These are phyloP conservation scores for Eragrostis tef DNA, from an alignment of 202 grass and related monocot species.

Conservation along the genomic window DNA sequence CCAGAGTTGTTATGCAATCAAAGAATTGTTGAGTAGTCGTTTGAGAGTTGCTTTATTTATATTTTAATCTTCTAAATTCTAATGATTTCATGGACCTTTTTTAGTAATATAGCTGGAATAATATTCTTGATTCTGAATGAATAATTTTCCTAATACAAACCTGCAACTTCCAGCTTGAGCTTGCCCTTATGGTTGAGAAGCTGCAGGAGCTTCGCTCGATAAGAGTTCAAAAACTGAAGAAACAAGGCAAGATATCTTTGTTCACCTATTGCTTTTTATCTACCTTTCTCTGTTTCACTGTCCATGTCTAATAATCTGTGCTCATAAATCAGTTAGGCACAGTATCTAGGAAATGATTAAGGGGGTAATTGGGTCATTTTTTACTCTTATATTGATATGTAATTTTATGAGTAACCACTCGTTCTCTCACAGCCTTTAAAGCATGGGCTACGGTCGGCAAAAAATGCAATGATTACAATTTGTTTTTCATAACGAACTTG, in stretches of 20 bases:
- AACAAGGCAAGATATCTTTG: constrained; percentile 69
- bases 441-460: not conserved
- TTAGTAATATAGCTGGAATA: not conserved
- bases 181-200: constrained; percentile 89
- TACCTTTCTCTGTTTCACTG: not conserved
- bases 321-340: not conserved
- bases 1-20: constrained; percentile 2
- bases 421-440: not conserved
- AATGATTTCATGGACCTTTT: constrained; percentile 28
- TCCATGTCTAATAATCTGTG: not conserved
- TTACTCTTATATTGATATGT: not conserved
- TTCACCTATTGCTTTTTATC: not conserved
- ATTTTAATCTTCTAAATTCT: constrained; percentile 23
- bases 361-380: constrained; percentile 6
- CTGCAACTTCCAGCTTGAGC: constrained; percentile 74
- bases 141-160: constrained; percentile 39
- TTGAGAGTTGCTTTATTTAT: not conserved
- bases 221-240: constrained; percentile 92
- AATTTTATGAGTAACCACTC: not conserved
- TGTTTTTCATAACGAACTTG: constrained; percentile 1
- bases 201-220: constrained; percentile 94
- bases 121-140: constrained; percentile 20
- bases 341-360: constrained; percentile 2
- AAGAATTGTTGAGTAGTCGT: constrained; percentile 1
- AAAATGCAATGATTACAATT: not conserved